Base-by-base conservation (phyloP, 2,329 filamentous ascomycete genomes). In the Neopestalotiopsis rosae region DNA sequence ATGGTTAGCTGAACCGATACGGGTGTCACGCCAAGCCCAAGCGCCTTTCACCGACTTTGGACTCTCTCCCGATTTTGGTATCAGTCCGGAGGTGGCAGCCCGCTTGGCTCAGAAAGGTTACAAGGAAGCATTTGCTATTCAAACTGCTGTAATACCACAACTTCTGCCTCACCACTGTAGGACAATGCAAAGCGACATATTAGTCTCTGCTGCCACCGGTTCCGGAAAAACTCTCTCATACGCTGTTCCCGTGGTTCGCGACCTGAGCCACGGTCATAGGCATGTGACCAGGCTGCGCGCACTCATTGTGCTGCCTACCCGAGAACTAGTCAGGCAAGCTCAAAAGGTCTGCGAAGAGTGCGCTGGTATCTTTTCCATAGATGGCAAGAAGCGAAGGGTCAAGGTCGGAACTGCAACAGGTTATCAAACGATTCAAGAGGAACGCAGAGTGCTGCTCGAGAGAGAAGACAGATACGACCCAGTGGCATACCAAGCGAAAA, bases 181-280 rank as follows among this genome's bases (percentile, higher is more conserved):
- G 68, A 83, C 87, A 45, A 86, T 90, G 45, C 82, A 88, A 1
- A 92, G 94, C 5, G 96, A 99, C 78, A 81, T 99, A 4, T 91
- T 97, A 59, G 91, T 99, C 2, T 96, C 94, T 7, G 96, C 97
- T 0, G 93, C 95, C 1, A 99, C 96, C 0, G 96, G 96, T 9
- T 98, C 96, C 0, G 96, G 96, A 68, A 99, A 99, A 79, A 99
- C 96, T 0, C 81, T 99, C 17, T 92, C 95, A 0, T 99, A 99
- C 76, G 89, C 95, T 0, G 83, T 99, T 2, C 96, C 96, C 0
- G 90, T 99, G 69, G 87, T 97, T 4, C 89, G 94, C 61, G 90
- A 92, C 65, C 83, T 99, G 63, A 91, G 91, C 72, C 84, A 88
- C 40, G 87, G 87, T 14, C 77, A 73, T 59, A 73, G 82, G 83